These are phyloP conservation scores for Rhododendron vialii DNA, from an alignment of 148 eudicot species.

Conservation along the genomic window DNA sequence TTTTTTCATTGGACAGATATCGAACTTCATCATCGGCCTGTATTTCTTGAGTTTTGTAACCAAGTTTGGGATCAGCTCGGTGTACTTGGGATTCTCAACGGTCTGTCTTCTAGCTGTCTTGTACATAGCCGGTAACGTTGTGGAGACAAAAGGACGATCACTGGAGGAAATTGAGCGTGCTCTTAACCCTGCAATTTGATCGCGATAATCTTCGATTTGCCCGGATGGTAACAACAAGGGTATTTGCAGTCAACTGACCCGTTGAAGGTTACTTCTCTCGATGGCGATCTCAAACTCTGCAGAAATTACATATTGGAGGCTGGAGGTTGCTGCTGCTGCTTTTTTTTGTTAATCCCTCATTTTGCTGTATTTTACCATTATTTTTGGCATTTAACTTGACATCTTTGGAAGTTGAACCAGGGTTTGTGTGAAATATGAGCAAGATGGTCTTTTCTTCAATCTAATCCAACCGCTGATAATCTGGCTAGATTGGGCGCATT, in stretches of 20 bases:
- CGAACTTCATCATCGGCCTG: constrained; percentile 80
- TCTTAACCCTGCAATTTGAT: constrained; percentile 53
- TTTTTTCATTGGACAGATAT: constrained; percentile 43
- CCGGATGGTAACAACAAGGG: constrained; percentile 5
- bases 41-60: constrained; percentile 89
- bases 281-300: not conserved
- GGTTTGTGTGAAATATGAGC: not conserved
- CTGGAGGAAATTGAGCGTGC: constrained; percentile 88
- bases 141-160: constrained; percentile 93
- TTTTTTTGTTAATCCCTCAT: not conserved
- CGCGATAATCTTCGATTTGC: not conserved
- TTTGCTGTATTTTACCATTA: not conserved
- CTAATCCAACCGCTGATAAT: too few relatives aligned
- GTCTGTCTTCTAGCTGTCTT: constrained; percentile 70
- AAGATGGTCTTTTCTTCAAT: not conserved
- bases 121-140: constrained; percentile 76
- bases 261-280: not conserved
- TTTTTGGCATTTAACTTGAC: not conserved
- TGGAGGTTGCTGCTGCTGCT: not conserved
- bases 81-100: constrained; percentile 78
- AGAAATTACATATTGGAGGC: not conserved
- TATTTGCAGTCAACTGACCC: not conserved
- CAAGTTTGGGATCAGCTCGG: constrained; percentile 84
- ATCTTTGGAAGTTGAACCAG: not conserved
- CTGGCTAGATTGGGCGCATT: too few relatives aligned